A percentile compares a stretch with the other conserved stretches of the same genome.
phyloP scores from a whole-genome alignment of 2,329 filamentous ascomycete species.

The Beauveria caledonica region DNA sequence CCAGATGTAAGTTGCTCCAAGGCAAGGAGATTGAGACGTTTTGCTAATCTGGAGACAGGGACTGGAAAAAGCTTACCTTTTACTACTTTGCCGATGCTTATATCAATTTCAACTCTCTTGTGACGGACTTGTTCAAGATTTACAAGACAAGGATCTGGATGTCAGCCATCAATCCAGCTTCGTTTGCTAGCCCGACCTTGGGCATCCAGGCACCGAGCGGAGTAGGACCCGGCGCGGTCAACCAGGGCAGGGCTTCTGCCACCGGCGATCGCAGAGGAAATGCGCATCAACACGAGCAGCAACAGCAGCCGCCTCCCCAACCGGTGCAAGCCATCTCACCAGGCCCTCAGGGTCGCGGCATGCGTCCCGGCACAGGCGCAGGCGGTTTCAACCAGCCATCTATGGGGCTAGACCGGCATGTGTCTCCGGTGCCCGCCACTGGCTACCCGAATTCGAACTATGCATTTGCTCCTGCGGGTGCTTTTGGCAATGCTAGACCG shows the following conservation, averaged over 20 bases:
- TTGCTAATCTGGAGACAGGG: conserved; percentile 45
- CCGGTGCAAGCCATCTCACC: conserved; percentile 6
- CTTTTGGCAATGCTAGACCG: conserved; percentile 26
- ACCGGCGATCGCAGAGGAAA: conserved; percentile 40
- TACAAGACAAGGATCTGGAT: conserved; percentile 99
- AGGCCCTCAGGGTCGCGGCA: conserved; percentile 25
- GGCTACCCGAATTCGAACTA: conserved; percentile 27
- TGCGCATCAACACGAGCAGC: conserved; percentile 27
- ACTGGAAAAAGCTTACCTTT: conserved; percentile 98
- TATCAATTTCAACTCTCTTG: conserved; percentile 97
- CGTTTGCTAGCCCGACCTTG: conserved; percentile 73
- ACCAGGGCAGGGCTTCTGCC: conserved; percentile 38
- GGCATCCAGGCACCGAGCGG: conserved; percentile 63
- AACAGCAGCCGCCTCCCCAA: conserved; percentile 22
- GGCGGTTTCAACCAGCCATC: conserved; percentile 29
- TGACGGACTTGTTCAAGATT: conserved; percentile 96
- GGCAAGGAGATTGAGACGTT: background rate
- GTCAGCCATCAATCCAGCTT: conserved; percentile 97
- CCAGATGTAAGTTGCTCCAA: conserved; percentile 66
- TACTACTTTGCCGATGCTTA: conserved; percentile 98
- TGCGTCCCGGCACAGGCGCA: conserved; percentile 31
- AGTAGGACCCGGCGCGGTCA: conserved; percentile 58
- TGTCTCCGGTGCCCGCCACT: conserved; percentile 31
- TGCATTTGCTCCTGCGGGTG: conserved; percentile 24
- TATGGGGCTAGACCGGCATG: conserved; percentile 34